Evolutionary conservation across 306 rosid genomes (phyloP).

Genomic region (Rosa lucieae): DNA sequence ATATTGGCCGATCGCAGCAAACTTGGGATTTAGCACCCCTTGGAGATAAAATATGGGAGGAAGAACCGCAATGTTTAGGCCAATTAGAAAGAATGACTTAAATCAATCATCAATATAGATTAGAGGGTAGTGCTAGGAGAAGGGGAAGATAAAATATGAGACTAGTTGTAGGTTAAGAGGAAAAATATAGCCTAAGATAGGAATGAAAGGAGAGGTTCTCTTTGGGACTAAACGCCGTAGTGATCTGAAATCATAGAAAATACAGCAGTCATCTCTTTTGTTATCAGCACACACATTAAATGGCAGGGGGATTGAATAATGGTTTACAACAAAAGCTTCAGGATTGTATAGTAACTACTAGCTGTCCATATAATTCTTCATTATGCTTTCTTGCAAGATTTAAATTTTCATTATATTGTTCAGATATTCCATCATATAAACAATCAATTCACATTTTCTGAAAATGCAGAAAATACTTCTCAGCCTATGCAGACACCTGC

Average conservation of each 20-base stretch:
- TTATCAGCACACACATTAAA: background rate
- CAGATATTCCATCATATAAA: background rate
- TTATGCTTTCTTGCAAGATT: background rate
- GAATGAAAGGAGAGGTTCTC: background rate
- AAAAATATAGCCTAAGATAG: background rate
- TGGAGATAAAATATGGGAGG: background rate
- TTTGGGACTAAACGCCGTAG: background rate
- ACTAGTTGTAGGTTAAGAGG: background rate
- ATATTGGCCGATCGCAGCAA: no score
- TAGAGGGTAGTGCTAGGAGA: background rate
- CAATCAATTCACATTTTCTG: constrained; percentile 9
- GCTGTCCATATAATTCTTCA: background rate
- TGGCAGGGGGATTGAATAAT: background rate
- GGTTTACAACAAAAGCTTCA: background rate
- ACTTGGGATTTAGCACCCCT: background rate
- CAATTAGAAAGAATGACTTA: background rate
- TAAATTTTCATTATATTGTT: background rate
- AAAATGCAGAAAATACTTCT: constrained; percentile 67
- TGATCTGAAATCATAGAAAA: background rate
- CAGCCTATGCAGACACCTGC: constrained; percentile 82
- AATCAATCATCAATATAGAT: background rate
- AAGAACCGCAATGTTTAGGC: background rate
- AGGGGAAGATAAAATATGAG: background rate
- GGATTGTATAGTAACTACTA: background rate
- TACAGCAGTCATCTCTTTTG: background rate